These are phyloP conservation scores for Dissoconium aciculare DNA, from an alignment of 2,329 filamentous ascomycete species.

Conservation along the genomic window DNA sequence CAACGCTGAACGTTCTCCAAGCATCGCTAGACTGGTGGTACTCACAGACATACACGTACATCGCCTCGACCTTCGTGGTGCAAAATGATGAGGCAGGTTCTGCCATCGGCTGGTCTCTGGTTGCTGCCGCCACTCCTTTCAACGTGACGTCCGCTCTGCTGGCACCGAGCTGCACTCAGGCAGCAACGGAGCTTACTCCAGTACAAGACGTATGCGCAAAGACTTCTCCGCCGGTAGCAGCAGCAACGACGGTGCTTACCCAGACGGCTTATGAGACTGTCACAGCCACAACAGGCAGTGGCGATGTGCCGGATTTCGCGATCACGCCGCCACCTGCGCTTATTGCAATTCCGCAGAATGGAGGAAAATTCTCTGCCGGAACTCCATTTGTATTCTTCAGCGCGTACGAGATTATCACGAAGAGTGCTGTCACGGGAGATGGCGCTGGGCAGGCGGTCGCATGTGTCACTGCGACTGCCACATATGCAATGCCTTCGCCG, in stretches of 20 bases:
- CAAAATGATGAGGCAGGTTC: conserved; percentile 16
- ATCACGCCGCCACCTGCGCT: conserved; percentile 18
- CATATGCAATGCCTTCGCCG: conserved; percentile 23
- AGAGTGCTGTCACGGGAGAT: conserved; percentile 12
- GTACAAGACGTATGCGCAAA: conserved; percentile 12
- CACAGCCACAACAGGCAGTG: conserved; percentile 17
- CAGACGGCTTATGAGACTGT: conserved; percentile 17
- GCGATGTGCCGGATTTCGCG: conserved; percentile 17
- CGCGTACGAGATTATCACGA: conserved; percentile 28
- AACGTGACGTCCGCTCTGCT: conserved; percentile 20
- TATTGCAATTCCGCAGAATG: conserved; percentile 13
- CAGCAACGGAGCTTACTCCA: no score
- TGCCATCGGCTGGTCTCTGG: conserved; percentile 20
- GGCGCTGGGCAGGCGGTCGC: conserved; percentile 17
- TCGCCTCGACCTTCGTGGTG: conserved; percentile 21
- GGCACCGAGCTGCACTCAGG: conserved; percentile 13
- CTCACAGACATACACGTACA: conserved; percentile 19
- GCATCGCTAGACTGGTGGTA: conserved; percentile 26
- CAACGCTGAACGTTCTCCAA: conserved; percentile 22
- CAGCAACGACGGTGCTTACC: conserved; percentile 19
- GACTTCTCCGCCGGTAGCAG: conserved; percentile 19
- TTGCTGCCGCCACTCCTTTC: conserved; percentile 20
- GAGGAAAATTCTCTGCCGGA: conserved; percentile 12
- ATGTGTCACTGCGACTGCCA: conserved; percentile 22
- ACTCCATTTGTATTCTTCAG: conserved; percentile 32